These are phyloP conservation scores for Verticillium dahliae DNA, from an alignment of 2,329 filamentous ascomycete species.

Conservation along the genomic window DNA sequence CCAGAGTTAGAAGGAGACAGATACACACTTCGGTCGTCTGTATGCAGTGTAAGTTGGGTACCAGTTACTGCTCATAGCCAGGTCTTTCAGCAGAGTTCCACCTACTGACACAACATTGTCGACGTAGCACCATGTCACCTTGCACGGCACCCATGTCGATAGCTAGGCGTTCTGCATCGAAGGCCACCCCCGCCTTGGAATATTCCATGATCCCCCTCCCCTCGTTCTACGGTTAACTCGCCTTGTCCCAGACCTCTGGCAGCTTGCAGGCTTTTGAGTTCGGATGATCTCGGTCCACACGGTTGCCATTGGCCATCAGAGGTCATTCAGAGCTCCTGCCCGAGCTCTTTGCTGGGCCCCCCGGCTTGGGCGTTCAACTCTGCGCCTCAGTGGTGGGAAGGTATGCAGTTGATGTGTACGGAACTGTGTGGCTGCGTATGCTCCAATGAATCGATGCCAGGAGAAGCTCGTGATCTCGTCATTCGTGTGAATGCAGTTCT, in stretches of 20 bases:
- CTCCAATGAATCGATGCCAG: not conserved
- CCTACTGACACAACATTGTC: not conserved
- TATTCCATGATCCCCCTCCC: not conserved
- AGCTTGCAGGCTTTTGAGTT: not conserved
- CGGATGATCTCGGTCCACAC: not conserved
- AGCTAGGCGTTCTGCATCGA: not conserved
- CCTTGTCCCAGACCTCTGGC: not conserved
- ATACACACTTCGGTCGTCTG: too few relatives aligned
- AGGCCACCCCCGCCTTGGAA: not conserved
- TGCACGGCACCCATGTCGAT: not conserved
- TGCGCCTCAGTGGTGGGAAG: not conserved
- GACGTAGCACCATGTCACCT: not conserved
- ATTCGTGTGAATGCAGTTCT: not conserved
- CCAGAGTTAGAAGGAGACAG: not conserved
- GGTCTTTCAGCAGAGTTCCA: not conserved
- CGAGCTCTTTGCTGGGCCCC: not conserved
- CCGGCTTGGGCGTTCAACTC: not conserved
- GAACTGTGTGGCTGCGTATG: not conserved
- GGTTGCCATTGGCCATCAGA: not conserved
- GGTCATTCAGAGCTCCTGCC: not conserved
- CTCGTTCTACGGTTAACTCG: not conserved
- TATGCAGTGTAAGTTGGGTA: too few relatives aligned
- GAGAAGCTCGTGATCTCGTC: not conserved
- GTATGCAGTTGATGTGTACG: not conserved
- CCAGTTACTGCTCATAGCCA: too few relatives aligned